phyloP scores from a whole-genome alignment of 2,329 filamentous ascomycete species.

The Neofusicoccum ribis region DNA sequence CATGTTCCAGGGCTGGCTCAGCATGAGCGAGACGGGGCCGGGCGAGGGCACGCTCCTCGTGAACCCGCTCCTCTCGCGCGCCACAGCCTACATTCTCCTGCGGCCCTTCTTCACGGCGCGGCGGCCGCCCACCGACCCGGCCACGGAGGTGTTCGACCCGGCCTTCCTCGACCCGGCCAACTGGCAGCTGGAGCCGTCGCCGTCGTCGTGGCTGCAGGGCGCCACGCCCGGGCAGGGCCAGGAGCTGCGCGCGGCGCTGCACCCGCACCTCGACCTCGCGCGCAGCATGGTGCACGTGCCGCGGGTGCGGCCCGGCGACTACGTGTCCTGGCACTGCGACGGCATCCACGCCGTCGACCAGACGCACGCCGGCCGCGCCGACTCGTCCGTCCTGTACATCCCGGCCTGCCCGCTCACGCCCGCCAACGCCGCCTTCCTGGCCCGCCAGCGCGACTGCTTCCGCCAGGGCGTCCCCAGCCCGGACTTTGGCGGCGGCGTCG shows the following conservation, averaged over 20 bases:
- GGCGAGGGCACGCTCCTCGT: constrained; percentile 79
- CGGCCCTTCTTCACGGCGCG: constrained; percentile 76
- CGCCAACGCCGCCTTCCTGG: constrained; percentile 70
- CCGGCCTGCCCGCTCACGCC: constrained; percentile 80
- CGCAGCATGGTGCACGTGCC: constrained; percentile 73
- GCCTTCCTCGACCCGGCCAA: constrained; percentile 55
- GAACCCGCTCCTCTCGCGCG: constrained; percentile 72
- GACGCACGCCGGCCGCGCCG: constrained; percentile 67
- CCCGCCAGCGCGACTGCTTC: constrained; percentile 70
- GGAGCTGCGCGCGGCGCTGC: constrained; percentile 63
- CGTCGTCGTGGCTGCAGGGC: constrained; percentile 66
- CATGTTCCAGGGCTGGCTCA: constrained; percentile 88
- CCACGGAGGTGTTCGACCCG: constrained; percentile 39
- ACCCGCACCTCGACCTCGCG: constrained; percentile 69
- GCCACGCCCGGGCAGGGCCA: constrained; percentile 68
- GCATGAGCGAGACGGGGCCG: constrained; percentile 71
- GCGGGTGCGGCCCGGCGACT: constrained; percentile 69
- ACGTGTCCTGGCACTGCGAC: constrained; percentile 79
- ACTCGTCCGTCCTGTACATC: constrained; percentile 87
- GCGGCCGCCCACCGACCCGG: constrained; percentile 38
- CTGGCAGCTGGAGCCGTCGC: constrained; percentile 58
- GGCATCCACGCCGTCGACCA: constrained; percentile 81
- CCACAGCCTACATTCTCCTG: constrained; percentile 78
- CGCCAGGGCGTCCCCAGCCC: constrained; percentile 56
- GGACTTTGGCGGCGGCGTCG: constrained; percentile 60